These are phyloP conservation scores for Xylaria cubensis DNA, from an alignment of 495 filamentous ascomycete genomes.

Conservation along the genomic window DNA sequence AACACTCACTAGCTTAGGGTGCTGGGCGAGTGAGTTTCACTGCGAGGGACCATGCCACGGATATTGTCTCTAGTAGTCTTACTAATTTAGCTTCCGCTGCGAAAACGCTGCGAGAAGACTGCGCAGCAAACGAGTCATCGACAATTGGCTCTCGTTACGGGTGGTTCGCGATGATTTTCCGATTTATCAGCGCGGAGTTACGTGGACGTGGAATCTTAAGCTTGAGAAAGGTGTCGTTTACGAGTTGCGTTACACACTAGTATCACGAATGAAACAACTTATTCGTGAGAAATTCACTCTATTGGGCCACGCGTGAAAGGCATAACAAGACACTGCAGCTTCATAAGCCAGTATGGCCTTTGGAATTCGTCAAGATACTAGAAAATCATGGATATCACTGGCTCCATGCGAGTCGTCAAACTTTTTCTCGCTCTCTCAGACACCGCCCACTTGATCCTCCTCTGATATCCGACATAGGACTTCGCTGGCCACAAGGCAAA, in stretches of 20 bases:
- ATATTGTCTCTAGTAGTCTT: neutral
- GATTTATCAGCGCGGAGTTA: conserved; percentile 7
- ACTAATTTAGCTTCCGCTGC: conserved; percentile 15
- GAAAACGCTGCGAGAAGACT: neutral
- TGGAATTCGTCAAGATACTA: neutral
- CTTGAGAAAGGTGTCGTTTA: neutral
- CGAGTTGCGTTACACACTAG: neutral
- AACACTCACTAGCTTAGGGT: neutral
- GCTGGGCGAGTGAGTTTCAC: neutral
- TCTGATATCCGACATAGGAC: neutral
- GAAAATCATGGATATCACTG: conserved; percentile 19
- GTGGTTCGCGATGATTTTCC: neutral
- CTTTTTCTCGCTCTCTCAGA: neutral
- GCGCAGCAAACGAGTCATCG: conserved; percentile 18
- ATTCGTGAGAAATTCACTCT: conserved; percentile 6
- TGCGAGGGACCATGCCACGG: neutral
- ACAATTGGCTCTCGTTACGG: neutral
- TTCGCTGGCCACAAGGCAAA: neutral
- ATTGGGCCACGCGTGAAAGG: neutral
- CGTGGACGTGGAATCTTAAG: neutral
- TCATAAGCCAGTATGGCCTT: conserved; percentile 3
- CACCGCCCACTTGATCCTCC: neutral
- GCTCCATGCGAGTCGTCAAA: conserved; percentile 21
- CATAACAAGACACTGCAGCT: conserved; percentile 9
- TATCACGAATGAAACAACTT: neutral